phyloP scores from a whole-genome alignment of 2,329 filamentous ascomycete species.

The Ophiostoma populinum region DNA sequence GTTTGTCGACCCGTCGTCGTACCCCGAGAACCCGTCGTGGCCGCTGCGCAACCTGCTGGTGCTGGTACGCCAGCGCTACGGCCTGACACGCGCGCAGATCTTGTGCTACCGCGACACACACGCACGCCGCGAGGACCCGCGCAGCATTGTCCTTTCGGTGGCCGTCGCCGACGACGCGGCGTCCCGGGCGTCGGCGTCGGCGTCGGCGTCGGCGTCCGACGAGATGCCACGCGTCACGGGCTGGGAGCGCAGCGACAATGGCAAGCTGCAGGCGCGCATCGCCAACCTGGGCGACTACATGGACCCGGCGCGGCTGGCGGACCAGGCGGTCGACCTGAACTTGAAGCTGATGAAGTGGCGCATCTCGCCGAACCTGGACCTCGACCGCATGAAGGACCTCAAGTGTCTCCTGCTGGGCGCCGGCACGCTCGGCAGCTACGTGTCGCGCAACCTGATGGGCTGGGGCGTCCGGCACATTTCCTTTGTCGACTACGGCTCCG shows the following conservation, averaged over 20 bases:
- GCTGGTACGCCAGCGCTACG: conserved; percentile 67
- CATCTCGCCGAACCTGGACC: conserved; percentile 71
- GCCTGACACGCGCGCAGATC: conserved; percentile 60
- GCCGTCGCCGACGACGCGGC: conserved; percentile 26
- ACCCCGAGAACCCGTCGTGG: conserved; percentile 77
- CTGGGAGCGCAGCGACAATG: conserved; percentile 72
- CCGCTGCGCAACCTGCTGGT: conserved; percentile 78
- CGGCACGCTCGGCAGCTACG: conserved; percentile 85
- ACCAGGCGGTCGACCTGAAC: conserved; percentile 90
- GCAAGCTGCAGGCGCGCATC: conserved; percentile 60
- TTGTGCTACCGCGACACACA: conserved; percentile 82
- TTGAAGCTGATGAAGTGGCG: conserved; percentile 98
- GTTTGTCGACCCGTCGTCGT: conserved; percentile 88
- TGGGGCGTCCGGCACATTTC: conserved; percentile 95
- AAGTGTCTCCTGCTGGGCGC: conserved; percentile 84
- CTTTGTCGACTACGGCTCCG: conserved; percentile 82
- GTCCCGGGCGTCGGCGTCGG: conserved; percentile 24
- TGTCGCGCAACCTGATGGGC: conserved; percentile 77
- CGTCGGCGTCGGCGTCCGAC: conserved; percentile 22
- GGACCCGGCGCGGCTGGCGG: conserved; percentile 73
- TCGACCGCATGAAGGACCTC: conserved; percentile 76
- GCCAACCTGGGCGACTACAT: conserved; percentile 84
- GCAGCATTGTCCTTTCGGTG: conserved; percentile 61
- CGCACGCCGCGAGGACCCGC: conserved; percentile 56
- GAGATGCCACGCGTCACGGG: conserved; percentile 80